Evolutionary conservation across 2,329 filamentous ascomycete genomes (phyloP).

Genomic region (Fusarium praegraminearum): DNA sequence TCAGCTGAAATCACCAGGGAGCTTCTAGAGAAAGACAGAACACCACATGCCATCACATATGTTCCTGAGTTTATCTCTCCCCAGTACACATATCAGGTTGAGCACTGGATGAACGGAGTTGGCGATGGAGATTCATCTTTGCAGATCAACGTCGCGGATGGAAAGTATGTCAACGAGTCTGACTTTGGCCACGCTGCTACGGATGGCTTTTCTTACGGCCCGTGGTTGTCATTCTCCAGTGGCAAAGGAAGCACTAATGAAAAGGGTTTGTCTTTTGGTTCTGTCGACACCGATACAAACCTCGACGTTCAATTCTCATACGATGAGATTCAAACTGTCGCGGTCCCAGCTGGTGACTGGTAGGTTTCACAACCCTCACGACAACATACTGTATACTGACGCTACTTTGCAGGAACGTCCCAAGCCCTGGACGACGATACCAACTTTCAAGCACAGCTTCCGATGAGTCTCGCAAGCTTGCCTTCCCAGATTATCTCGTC

Average conservation of each 20-base stretch:
- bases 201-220: conserved; percentile 32
- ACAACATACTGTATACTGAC: not conserved
- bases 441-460: conserved; percentile 23
- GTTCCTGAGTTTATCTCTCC: conserved; percentile 31
- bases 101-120: conserved; percentile 38
- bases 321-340: conserved; percentile 38
- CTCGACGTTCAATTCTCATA: conserved; percentile 37
- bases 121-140: conserved; percentile 29
- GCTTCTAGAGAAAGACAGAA: conserved; percentile 24
- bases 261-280: conserved; percentile 7
- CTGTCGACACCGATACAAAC: conserved; percentile 24
- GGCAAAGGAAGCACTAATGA: conserved; percentile 15
- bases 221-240: conserved; percentile 28
- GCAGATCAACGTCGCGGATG: conserved; percentile 29
- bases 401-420: conserved; percentile 26
- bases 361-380: not conserved
- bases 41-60: conserved; percentile 36
- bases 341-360: conserved; percentile 30
- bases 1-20: conserved; percentile 30
- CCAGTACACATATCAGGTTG: conserved; percentile 27
- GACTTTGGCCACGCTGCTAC: conserved; percentile 36
- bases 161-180: conserved; percentile 24
- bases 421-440: conserved; percentile 33
- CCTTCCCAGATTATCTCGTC: conserved; percentile 34
- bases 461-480: conserved; percentile 36